Evolutionary conservation across 2,329 filamentous ascomycete species (phyloP).

Genomic region (Colletotrichum sp.): DNA sequence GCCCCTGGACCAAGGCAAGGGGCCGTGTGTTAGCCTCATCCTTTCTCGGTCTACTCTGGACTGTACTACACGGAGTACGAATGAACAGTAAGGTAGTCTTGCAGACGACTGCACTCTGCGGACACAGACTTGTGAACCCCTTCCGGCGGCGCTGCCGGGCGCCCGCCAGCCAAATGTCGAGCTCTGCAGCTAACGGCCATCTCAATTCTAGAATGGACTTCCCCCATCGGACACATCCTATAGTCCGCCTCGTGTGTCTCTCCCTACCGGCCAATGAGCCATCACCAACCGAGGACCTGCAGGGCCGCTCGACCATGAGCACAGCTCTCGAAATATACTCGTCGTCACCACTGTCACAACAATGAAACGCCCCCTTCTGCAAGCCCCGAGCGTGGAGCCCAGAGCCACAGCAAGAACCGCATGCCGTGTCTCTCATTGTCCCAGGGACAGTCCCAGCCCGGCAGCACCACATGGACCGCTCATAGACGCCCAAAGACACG

Average conservation of each 20-base stretch:
- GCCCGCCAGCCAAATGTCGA: neutral
- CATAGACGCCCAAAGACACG: conserved; percentile 12
- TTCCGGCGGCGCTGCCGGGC: neutral
- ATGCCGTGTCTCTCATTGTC: neutral
- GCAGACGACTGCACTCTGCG: neutral
- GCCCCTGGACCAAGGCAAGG: neutral
- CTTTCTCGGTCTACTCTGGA: neutral
- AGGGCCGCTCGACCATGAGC: conserved; percentile 14
- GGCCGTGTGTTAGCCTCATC: conserved; percentile 20
- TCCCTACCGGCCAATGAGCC: conserved; percentile 4
- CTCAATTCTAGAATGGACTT: conserved; percentile 20
- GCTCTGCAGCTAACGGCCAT: conserved; percentile 11
- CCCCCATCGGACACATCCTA: conserved; percentile 16
- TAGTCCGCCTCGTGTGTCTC: neutral
- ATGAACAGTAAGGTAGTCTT: neutral
- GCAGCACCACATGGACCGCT: conserved; percentile 1
- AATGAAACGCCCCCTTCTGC: conserved; percentile 18
- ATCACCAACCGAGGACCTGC: neutral
- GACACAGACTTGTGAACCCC: neutral
- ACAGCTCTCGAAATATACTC: conserved; percentile 17
- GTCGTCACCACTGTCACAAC: conserved; percentile 18
- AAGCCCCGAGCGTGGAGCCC: conserved; percentile 19
- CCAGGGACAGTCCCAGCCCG: neutral
- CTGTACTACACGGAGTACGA: neutral
- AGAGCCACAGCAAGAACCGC: conserved; percentile 2